phyloP scores from a whole-genome alignment of 1,139 yeast species.

The Candida sojae region DNA sequence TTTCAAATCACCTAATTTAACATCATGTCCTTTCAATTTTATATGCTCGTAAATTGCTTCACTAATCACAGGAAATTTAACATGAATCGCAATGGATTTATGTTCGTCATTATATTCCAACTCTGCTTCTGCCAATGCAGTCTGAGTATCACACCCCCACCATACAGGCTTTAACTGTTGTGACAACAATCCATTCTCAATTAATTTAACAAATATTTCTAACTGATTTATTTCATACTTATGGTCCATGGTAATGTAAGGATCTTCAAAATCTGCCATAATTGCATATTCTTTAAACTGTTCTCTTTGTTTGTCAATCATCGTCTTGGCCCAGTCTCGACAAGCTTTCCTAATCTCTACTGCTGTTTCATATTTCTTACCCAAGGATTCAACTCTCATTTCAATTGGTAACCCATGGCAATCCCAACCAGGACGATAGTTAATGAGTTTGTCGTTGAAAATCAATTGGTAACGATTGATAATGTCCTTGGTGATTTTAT shows the following conservation, averaged over 20 bases:
- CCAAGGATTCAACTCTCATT: conserved; percentile 42
- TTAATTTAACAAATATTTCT: conserved; percentile 64
- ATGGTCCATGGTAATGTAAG: conserved; percentile 72
- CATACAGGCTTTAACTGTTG: conserved; percentile 93
- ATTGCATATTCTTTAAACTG: conserved; percentile 74
- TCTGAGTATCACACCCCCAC: conserved; percentile 94
- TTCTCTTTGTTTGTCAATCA: conserved; percentile 62
- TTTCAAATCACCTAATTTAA: conserved; percentile 15
- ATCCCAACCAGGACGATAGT: conserved; percentile 95
- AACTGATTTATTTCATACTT: conserved; percentile 76
- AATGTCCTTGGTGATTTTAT: conserved; percentile 85
- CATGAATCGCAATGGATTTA: conserved; percentile 67
- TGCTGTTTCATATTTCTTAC: conserved; percentile 26
- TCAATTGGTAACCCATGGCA: conserved; percentile 98
- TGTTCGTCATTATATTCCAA: conserved; percentile 81
- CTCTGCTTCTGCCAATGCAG: conserved; percentile 97
- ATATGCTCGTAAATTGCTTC: conserved; percentile 7
- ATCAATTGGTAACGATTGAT: conserved; percentile 71
- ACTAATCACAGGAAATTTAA: conserved; percentile 59
- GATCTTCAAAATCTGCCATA: conserved; percentile 76
- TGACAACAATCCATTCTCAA: conserved; percentile 67
- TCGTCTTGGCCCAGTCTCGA: conserved; percentile 61
- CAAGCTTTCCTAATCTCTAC: conserved; percentile 66
- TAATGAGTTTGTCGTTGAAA: conserved; percentile 55
- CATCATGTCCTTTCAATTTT: conserved; percentile 2